Evolutionary conservation across 1,139 yeast species (phyloP), one percentile per base, ranked within the genome.

Genomic region (Saccharomyces hybrid): DNA sequence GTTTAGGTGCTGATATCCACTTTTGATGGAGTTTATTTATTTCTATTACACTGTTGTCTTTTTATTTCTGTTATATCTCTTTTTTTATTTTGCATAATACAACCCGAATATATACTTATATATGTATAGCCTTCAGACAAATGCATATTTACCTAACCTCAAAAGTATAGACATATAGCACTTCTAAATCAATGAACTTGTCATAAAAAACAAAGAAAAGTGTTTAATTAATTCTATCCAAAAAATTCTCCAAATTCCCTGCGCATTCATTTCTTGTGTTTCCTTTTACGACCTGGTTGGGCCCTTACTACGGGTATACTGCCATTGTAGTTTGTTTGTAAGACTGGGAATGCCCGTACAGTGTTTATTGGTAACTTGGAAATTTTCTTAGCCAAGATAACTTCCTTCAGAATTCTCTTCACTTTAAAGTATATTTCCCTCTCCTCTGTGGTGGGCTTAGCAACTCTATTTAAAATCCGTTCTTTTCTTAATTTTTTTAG

Each of bases 301-400:
- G 73, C 62, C 53, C 71, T 64, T 54, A 78, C 75, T 0, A 89
- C 89, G 1, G 96, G 97, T 64, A 90, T 77, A 1, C 86, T 79
- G 54, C 98, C 98, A 48, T 80, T 75, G 64, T 87, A 90, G 62
- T 86, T 88, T 19, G 84, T 80, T 65, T 83, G 82, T 55, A 87
- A 75, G 0, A 87, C 86, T 0, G 96, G 96, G 48, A 90, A 63
- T 2, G 64, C 62, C 46, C 57, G 62, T 46, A 64, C 73, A 54
- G 58, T 62, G 44, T 62, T 59, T 28, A 67, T 58, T n/a, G 73
- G 72, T 1, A 68, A 51, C 8, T 54, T 53, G 1, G 60, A 58
- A 3, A 62, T 54, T 46, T 66, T 63, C 48, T 66, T 62, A 4
- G 63, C 62, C 16, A 70, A 63, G 3, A 78, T 63, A 2, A 82